These are phyloP conservation scores for Candida lessepsii DNA, from an alignment of 805 yeast genomes.

Conservation along the genomic window DNA sequence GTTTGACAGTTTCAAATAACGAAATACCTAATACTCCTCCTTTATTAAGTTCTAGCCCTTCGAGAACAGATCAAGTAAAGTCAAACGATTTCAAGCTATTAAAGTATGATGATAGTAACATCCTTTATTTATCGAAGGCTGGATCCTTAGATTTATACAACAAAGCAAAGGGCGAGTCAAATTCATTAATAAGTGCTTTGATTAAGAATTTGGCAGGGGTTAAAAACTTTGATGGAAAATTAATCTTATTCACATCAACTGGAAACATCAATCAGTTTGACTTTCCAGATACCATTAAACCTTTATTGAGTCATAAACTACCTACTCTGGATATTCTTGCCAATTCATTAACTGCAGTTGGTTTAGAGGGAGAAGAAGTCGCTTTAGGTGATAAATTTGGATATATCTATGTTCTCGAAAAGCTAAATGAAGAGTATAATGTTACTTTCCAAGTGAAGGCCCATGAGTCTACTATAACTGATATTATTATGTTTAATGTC, in stretches of 20 bases:
- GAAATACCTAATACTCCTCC: neutral
- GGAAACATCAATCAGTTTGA: constrained; percentile 25
- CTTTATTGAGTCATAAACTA: constrained; percentile 17
- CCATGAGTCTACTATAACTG: constrained; percentile 53
- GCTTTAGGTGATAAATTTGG: constrained; percentile 54
- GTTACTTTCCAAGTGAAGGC: constrained; percentile 34
- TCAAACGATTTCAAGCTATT: constrained; percentile 28
- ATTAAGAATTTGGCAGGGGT: constrained; percentile 39
- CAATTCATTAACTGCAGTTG: constrained; percentile 44
- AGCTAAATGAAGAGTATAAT: constrained; percentile 4
- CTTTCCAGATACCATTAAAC: constrained; percentile 10
- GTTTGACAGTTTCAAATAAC: constrained; percentile 13
- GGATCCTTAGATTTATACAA: constrained; percentile 36
- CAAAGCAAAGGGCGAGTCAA: constrained; percentile 12
- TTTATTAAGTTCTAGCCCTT: constrained; percentile 8
- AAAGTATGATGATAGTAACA: constrained; percentile 19
- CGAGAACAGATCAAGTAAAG: constrained; percentile 22
- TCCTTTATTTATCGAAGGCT: constrained; percentile 34
- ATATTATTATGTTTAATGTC: constrained; percentile 35
- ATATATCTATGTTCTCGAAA: constrained; percentile 27
- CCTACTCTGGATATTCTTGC: constrained; percentile 32
- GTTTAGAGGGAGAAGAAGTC: constrained; percentile 26
- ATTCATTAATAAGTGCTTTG: constrained; percentile 34
- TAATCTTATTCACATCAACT: constrained; percentile 41
- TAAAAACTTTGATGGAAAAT: constrained; percentile 28